Conservation (phyloP, 305 asterid species). For the Ajuga reptans region DNA sequence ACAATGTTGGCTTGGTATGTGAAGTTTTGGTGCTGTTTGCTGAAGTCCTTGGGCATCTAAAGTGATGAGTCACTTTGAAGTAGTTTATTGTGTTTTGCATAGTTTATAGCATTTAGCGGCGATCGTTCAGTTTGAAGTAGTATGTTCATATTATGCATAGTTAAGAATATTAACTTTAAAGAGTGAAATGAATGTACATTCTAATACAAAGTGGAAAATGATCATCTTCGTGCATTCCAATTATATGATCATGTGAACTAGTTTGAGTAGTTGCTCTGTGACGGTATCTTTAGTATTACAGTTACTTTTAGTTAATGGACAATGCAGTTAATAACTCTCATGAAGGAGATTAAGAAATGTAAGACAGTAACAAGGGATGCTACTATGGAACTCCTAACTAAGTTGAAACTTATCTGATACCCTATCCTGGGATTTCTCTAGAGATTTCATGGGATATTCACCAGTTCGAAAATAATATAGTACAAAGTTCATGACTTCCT, state of each 20-base stretch:
- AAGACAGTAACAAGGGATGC: no score
- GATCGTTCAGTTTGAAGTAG: neutral
- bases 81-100: no score
- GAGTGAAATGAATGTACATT: neutral
- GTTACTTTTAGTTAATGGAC: neutral
- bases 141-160: neutral
- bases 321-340: neutral
- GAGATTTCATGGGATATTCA: neutral
- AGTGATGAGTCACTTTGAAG: neutral
- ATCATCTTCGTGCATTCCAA: neutral
- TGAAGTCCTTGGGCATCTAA: neutral
- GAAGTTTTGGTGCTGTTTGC: neutral
- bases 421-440: no score
- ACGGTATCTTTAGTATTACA: neutral
- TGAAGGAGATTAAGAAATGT: neutral
- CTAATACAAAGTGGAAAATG: neutral
- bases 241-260: neutral
- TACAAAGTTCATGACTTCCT: neutral
- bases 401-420: no score
- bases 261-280: neutral
- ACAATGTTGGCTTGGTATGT: neutral
- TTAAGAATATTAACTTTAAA: neutral
- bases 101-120: no score
- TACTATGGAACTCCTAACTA: no score
- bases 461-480: neutral